These are phyloP conservation scores for Hymenoscyphus albidus DNA, from an alignment of 2,329 filamentous ascomycete genomes.

Conservation along the genomic window DNA sequence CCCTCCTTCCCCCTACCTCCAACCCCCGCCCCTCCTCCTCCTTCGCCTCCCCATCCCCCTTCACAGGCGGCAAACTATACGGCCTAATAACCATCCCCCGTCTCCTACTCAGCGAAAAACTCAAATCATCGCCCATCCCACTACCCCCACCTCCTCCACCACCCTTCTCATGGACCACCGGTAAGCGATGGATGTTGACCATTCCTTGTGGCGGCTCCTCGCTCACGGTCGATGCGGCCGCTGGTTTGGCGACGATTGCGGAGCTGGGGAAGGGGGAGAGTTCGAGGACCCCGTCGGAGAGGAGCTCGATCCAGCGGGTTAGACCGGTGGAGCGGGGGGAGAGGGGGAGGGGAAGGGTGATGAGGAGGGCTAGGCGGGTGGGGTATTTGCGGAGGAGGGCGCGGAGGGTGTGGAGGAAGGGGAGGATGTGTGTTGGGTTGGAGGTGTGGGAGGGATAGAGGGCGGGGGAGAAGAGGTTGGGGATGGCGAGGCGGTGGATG, in stretches of 20 bases:
- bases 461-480: constrained; percentile 80
- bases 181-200: constrained; percentile 76
- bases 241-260: constrained; percentile 40
- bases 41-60: constrained; percentile 56
- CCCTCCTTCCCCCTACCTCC: constrained; percentile 27
- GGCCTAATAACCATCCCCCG: constrained; percentile 81
- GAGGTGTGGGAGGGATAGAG: constrained; percentile 68
- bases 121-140: constrained; percentile 76
- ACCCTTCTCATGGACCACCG: constrained; percentile 83
- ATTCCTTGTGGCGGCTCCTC: constrained; percentile 84
- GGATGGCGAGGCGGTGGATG: constrained; percentile 80
- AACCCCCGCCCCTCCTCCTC: constrained; percentile 30
- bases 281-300: constrained; percentile 84
- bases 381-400: constrained; percentile 67
- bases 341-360: constrained; percentile 75
- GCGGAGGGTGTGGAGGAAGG: constrained; percentile 76
- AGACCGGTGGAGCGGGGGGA: constrained; percentile 73
- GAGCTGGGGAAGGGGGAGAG: constrained; percentile 68
- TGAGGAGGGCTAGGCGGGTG: constrained; percentile 63
- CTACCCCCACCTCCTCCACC: constrained; percentile 63
- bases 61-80: constrained; percentile 82
- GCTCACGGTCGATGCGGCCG: constrained; percentile 50
- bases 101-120: constrained; percentile 79
- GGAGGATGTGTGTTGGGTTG: constrained; percentile 69
- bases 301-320: constrained; percentile 78